Evolutionary conservation across 1,284 basidiomycete genomes (phyloP).

Genomic region (Moniliella sp.): DNA sequence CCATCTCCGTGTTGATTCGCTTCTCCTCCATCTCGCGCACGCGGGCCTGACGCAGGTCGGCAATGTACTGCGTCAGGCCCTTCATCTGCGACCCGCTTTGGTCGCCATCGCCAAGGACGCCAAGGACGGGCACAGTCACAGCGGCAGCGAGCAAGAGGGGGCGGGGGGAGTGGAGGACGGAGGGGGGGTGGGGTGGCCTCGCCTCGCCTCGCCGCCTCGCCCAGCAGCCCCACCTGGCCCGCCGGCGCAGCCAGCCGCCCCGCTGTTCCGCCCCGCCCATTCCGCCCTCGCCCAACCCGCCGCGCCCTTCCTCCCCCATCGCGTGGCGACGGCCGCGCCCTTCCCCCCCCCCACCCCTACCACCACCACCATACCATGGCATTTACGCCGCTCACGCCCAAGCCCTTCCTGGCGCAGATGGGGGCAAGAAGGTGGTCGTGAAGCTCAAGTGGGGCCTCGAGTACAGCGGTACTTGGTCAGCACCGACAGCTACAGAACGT

Average conservation of each 20-base stretch:
- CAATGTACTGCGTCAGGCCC: constrained; percentile 89
- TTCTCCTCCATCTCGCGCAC: constrained; percentile 52
- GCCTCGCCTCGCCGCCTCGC: background rate
- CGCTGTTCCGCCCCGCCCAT: too few relatives aligned
- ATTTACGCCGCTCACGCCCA: constrained; percentile 68
- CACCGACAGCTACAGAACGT: constrained; percentile 97
- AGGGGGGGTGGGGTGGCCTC: too few relatives aligned
- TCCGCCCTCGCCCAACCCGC: too few relatives aligned
- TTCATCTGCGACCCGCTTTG: constrained; percentile 69
- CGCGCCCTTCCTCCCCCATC: too few relatives aligned
- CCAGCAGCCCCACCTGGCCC: background rate
- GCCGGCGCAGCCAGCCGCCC: too few relatives aligned
- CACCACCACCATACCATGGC: too few relatives aligned
- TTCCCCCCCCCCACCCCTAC: too few relatives aligned
- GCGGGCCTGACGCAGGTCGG: constrained; percentile 70
- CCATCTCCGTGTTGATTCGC: constrained; percentile 97
- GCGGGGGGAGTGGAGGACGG: too few relatives aligned
- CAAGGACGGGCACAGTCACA: background rate
- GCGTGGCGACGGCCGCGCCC: too few relatives aligned
- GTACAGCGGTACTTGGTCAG: constrained; percentile 97
- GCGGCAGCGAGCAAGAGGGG: background rate
- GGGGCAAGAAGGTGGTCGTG: constrained; percentile 84
- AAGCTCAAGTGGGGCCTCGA: constrained; percentile 95
- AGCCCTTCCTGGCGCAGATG: constrained; percentile 93
- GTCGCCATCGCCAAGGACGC: constrained; percentile 7